Base-by-base conservation (phyloP, 129 eudicot genomes). In the Lactuca sativa region DNA sequence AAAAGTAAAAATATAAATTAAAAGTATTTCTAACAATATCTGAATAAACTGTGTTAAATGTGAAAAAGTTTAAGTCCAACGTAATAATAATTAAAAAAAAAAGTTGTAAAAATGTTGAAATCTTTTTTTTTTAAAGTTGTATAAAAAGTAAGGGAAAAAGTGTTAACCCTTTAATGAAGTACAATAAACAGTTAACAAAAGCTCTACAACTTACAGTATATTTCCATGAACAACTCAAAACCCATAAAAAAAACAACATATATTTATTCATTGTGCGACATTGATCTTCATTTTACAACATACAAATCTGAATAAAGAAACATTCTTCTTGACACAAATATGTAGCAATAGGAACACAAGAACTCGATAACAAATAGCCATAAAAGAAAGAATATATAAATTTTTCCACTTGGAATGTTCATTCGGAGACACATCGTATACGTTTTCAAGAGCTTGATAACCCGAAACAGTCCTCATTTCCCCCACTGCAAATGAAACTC, bases 391-490 rank as follows among this genome's bases (percentile, higher is more conserved):
- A 60, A 84, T 76, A 37, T 89, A 62, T 59, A 92, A 70, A 47
- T 89, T 92, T 69, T 56, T 71, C 96, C 96, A 89, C 82, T 89
- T 92, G 6, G 96, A 87, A 70, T 79, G 57, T 4, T 52, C 66
- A 40, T 83, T 73, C 0, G 84, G 74, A 56, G 96, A 92, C 7
- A 79, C 73, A 48, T 89, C 95, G 5, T 86, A 92, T 11, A 82
- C 84, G 21, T 88, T 83, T 62, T 73, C 85, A 62, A 92, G 89
- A 30, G 98, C 95, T 63, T 92, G 91, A 59, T 86, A 86, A 9
- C 98, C 98, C 9, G 98, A 38, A 61, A 92, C 79, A 31, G 85
- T 80, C 68, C 98, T 77, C 4, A 92, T 90, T 66, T 86, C 89
- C 31, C 96, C 98, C 41, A 92, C 96, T 41, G 96, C 95, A 78